Conservation (phyloP, 83 land plant genomes). For the Picea abies region DNA sequence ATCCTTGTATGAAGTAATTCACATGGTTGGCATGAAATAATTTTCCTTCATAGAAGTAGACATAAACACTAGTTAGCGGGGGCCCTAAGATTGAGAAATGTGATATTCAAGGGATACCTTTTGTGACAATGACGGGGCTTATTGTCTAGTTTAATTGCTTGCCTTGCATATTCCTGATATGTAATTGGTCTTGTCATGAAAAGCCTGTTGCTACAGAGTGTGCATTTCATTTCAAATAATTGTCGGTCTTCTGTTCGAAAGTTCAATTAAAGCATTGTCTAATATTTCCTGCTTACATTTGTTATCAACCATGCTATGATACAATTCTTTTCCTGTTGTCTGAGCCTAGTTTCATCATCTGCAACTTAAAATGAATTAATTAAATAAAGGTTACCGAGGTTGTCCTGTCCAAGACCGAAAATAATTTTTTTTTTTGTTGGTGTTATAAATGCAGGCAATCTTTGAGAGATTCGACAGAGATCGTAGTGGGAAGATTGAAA, state of each 20-base stretch:
- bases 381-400: not conserved
- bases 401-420: not conserved
- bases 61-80: not conserved
- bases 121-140: not conserved
- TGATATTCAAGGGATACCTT: not conserved
- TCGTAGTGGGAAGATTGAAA: constrained; percentile 85
- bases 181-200: not conserved
- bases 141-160: not conserved
- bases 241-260: no score
- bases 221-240: not conserved
- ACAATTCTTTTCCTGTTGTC: no score
- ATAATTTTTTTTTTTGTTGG: not conserved
- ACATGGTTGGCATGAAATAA: no score
- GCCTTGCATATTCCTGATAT: not conserved
- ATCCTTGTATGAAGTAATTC: not conserved
- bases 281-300: no score
- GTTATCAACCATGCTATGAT: no score
- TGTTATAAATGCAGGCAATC: constrained; percentile 47
- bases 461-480: constrained; percentile 89
- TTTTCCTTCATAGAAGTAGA: not conserved
- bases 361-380: not conserved
- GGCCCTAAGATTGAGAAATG: not conserved
- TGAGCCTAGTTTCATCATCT: not conserved
- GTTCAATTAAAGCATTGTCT: no score
- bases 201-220: not conserved